Evolutionary conservation across 192 early-diverging fungal genomes (phyloP), one percentile per base, ranked within the genome.

Genomic region (Linnemannia hyalina): DNA sequence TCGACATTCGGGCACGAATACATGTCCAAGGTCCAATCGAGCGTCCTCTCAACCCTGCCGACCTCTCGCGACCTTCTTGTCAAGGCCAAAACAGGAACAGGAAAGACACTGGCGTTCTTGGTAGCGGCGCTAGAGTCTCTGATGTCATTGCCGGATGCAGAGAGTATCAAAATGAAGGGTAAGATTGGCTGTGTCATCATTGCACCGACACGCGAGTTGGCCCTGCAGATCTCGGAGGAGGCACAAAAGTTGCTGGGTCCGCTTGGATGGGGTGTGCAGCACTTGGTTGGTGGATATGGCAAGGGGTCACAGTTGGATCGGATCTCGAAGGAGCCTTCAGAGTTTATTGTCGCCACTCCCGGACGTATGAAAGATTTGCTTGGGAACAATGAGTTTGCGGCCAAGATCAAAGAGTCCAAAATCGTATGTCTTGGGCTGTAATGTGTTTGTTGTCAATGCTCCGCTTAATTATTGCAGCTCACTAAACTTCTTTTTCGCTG

Each of bases 21-120:
- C 18, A 96, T 97, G 92, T 95, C 96, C 70, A 90, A 93, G 75
- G 97, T 98, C 4, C 98, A 99, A 81, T 82, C 92, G 32, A 90
- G 92, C 65, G 95, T 99, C 26, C 87, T 97, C 60, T 90, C 90
- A 7, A 86, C 86, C n/a, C 78, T 96, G 38, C 96, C 96, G 8
- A 92, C 94, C 29, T 81, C 88, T 15, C 87, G 85, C 11, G 98
- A 99, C 89, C 86, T 99, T 47, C 92, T 99, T 80, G 95, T 98
- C 73, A 95, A 97, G 81, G 97, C 98, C 20, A 98, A 98, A 89
- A 99, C 98, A 18, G 98, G 98, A 77, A 98, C 98, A 0, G 98
- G 98, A 40, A 99, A 99, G 88, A 99, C 97, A 0, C 85, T 97
- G 15, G 98, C 97, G 22, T 99, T 99, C 69, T 88, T 99, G 78